phyloP scores from a whole-genome alignment of 768 basidiomycete species.

The Austroboletus eburneus region DNA sequence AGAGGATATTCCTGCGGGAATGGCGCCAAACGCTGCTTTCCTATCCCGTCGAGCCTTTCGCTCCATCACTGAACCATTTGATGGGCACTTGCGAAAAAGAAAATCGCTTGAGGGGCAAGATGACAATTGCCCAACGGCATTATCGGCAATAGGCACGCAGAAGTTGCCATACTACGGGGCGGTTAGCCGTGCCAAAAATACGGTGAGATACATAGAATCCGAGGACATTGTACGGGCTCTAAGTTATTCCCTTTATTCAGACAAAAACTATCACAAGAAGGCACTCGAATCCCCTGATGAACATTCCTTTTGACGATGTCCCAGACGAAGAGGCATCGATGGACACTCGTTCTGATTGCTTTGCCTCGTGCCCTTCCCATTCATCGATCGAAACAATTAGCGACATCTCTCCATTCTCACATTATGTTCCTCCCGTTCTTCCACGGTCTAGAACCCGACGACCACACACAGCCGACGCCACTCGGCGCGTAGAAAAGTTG shows the following conservation, averaged over 20 bases:
- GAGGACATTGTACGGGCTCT: background rate
- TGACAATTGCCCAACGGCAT: no score
- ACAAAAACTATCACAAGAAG: background rate
- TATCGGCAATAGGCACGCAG: background rate
- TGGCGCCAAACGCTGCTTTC: constrained; percentile 20
- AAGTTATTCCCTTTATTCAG: constrained; percentile 4
- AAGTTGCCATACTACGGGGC: background rate
- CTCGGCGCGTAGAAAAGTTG: constrained; percentile 14
- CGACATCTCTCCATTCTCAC: background rate
- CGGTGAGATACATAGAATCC: constrained; percentile 7
- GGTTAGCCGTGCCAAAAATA: background rate
- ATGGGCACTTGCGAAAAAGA: constrained; percentile 24
- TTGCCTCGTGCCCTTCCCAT: background rate
- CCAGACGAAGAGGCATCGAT: background rate
- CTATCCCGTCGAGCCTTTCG: background rate
- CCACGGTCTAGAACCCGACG: background rate
- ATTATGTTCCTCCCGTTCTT: background rate
- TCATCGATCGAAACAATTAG: background rate
- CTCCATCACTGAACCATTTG: background rate
- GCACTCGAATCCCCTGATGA: background rate
- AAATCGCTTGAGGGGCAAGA: constrained; percentile 25
- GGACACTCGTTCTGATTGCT: background rate
- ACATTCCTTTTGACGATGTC: background rate
- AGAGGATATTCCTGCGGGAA: constrained; percentile 36
- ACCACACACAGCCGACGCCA: constrained; percentile 2